Base-by-base conservation (phyloP, 805 yeast species). In the Lipomyces oligophaga region DNA sequence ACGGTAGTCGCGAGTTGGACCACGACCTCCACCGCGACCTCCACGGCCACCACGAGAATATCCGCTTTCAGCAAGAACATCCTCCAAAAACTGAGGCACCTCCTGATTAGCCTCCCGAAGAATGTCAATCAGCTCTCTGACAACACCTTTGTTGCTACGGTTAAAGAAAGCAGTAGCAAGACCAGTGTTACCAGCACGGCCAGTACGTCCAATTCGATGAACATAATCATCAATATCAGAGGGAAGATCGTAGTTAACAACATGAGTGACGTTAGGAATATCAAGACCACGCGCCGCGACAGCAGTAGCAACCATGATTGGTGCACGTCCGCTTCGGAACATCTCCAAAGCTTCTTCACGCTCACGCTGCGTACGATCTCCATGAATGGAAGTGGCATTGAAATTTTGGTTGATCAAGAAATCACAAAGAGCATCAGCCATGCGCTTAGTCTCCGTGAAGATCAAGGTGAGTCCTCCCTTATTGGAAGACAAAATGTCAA, bases 101-200 rank as follows among this genome's bases (percentile, higher is more conserved):
- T 90, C 97, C 76, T 93, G 99, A 75, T 93, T 90, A 55, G 98
- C 97, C 73, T 93, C 99, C 58, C 80, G 67, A 64, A 93, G 80
- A 61, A 93, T 78, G 45, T 86, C 95, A 63, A 87, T 69, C 68
- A 93, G 73, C 55, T 88, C 96, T 69, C 85, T 85, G 58, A 80
- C 90, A 62, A 94, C 77, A 65, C 88, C 88, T 65, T 77, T 80
- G 80, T 88, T 93, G 68, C 83, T 84, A 74, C 97, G 85, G 83
- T 93, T 93, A 74, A 93, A 86, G 76, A 93, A 93, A 41, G 99
- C 95, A 59, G 97, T 89, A 58, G 99, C 97, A 62, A 85, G 77
- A 85, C 99, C 99, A 54, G 84, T 81, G 75, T 93, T 93, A 79
- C 98, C 98, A 63, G 99, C 99, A 81, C 99, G 93, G 73, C 98